phyloP scores from a whole-genome alignment of 805 yeast genomes.

The Cyberlindnera nakhonratchasimensis region DNA sequence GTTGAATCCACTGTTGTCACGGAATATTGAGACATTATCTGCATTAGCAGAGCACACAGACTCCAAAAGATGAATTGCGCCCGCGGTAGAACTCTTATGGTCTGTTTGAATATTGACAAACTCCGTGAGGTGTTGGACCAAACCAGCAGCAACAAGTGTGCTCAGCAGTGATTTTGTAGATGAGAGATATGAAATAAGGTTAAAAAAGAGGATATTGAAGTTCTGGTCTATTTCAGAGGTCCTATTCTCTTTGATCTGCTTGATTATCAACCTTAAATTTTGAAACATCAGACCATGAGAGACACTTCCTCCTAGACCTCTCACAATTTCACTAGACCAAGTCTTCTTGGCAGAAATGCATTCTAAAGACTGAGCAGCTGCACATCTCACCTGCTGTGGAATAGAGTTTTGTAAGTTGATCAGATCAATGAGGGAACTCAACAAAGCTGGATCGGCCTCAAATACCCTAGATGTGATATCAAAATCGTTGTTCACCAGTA shows the following conservation, averaged over 20 bases:
- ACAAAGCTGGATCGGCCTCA: constrained; percentile 67
- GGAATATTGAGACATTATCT: constrained; percentile 59
- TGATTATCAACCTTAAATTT: constrained; percentile 59
- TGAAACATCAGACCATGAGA: constrained; percentile 81
- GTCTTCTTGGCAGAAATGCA: constrained; percentile 61
- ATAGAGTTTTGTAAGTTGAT: constrained; percentile 62
- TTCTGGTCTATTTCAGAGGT: constrained; percentile 42
- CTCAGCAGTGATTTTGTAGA: constrained; percentile 52
- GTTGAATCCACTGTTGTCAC: constrained; percentile 62
- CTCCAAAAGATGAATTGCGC: constrained; percentile 53
- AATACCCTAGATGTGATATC: constrained; percentile 62
- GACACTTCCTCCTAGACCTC: constrained; percentile 81
- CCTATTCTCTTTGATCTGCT: constrained; percentile 42
- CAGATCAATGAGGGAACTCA: constrained; percentile 67
- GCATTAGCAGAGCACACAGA: constrained; percentile 35
- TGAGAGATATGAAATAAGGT: constrained; percentile 58
- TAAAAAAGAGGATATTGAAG: constrained; percentile 48
- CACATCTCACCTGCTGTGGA: constrained; percentile 49
- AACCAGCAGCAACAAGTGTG: constrained; percentile 70
- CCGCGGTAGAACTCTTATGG: constrained; percentile 55
- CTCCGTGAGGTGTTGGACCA: constrained; percentile 61
- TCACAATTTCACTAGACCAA: constrained; percentile 73
- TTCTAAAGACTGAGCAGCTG: constrained; percentile 66
- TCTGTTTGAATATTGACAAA: constrained; percentile 52
- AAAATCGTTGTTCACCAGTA: constrained; percentile 53